phyloP scores from a whole-genome alignment of 208 protist species.

The Trypanosoma rangeli region DNA sequence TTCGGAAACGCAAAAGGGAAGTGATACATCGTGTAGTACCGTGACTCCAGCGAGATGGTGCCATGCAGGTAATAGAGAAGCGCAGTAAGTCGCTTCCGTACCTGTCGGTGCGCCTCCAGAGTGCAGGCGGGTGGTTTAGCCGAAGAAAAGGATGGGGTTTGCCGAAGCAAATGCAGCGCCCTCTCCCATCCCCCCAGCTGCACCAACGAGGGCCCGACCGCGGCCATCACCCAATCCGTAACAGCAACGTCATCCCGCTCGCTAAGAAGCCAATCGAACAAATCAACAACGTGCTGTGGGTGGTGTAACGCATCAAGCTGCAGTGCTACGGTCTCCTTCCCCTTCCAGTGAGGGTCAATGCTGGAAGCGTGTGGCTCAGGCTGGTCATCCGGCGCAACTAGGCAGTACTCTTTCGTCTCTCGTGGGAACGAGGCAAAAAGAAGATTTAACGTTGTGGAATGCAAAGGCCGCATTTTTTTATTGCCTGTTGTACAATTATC shows the following conservation, averaged over 20 bases:
- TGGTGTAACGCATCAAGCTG: constrained; percentile 24
- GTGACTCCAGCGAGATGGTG: constrained; percentile 25
- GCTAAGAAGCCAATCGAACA: constrained; percentile 61
- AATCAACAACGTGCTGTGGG: constrained; percentile 40
- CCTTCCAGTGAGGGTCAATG: neutral
- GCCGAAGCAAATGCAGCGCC: constrained; percentile 56
- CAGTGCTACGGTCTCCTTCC: neutral
- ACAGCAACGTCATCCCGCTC: constrained; percentile 70
- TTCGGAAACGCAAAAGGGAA: constrained; percentile 70
- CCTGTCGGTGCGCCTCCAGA: constrained; percentile 27
- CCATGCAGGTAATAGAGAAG: constrained; percentile 45
- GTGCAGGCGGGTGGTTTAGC: neutral
- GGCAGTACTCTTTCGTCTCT: neutral
- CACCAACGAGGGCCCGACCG: constrained; percentile 59
- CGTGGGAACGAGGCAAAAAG: constrained; percentile 59
- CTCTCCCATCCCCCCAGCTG: constrained; percentile 58
- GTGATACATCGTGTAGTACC: constrained; percentile 38
- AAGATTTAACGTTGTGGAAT: constrained; percentile 50
- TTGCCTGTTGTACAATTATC: neutral
- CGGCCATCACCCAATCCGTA: constrained; percentile 61
- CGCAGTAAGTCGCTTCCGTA: constrained; percentile 14
- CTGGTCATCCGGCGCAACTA: neutral
- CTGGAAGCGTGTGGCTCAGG: neutral
- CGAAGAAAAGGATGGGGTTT: constrained; percentile 37
- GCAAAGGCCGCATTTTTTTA: constrained; percentile 26